These are phyloP conservation scores for Rhamnella rubrinervis DNA, from an alignment of 331 rosid genomes.

Conservation along the genomic window DNA sequence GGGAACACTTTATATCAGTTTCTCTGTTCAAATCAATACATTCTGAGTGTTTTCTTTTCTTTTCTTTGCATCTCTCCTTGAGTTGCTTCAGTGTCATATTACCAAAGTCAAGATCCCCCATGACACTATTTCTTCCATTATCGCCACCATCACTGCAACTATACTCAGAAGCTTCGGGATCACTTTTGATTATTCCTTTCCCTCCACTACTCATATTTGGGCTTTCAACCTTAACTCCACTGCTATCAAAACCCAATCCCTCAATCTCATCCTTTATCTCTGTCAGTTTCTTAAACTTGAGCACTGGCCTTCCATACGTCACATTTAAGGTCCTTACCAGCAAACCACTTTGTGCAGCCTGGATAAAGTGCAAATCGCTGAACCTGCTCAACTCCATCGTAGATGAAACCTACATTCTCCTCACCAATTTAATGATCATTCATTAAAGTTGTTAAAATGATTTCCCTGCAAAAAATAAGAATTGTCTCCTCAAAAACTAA, in stretches of 20 bases:
- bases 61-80: constrained; percentile 48
- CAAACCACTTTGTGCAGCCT: constrained; percentile 48
- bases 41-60: constrained; percentile 52
- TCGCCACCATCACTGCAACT: constrained; percentile 28
- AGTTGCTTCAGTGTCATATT: constrained; percentile 61
- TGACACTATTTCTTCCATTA: constrained; percentile 30
- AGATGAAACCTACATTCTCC: constrained; percentile 27
- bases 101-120: constrained; percentile 39
- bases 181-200: constrained; percentile 36
- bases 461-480: constrained; percentile 15
- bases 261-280: constrained; percentile 38
- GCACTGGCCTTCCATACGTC: constrained; percentile 48
- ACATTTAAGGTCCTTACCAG: constrained; percentile 44
- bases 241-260: constrained; percentile 13
- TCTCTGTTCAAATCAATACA: constrained; percentile 23
- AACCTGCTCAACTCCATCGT: constrained; percentile 65
- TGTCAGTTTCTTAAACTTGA: constrained; percentile 40
- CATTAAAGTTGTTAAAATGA: too few species aligned
- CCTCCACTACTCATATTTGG: constrained; percentile 15
- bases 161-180: constrained; percentile 35
- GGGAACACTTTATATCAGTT: constrained; percentile 26
- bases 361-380: constrained; percentile 54
- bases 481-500: not conserved
- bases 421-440: not conserved
- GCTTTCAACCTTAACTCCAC: constrained; percentile 31